Percentiles rank a stretch among this genome's conserved stretches.
These are phyloP conservation scores for Amanita polypyramis DNA, from an alignment of 768 basidiomycete genomes.

Conservation along the genomic window DNA sequence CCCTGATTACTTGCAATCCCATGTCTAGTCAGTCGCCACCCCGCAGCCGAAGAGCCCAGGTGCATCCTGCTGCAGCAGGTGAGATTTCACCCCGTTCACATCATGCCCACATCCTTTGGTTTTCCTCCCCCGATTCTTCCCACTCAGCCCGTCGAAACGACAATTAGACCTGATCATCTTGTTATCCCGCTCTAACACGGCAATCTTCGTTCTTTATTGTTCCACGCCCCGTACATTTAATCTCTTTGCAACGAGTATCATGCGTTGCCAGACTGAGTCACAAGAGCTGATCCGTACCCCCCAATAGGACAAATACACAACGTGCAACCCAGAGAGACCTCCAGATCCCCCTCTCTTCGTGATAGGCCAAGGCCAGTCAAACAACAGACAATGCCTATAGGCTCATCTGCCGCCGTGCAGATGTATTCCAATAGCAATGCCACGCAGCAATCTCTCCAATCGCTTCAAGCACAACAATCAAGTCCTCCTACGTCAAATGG, in stretches of 20 bases:
- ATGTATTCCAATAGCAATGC: conserved; percentile 31
- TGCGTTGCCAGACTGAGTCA: conserved; percentile 8
- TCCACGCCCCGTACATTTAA: too few species aligned
- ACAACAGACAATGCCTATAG: conserved; percentile 51
- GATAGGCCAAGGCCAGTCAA: conserved; percentile 47
- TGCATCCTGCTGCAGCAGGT: conserved; percentile 40
- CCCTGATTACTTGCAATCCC: conserved; percentile 20
- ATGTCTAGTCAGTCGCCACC: conserved; percentile 38
- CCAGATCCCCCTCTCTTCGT: conserved; percentile 36
- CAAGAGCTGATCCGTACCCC: conserved; percentile 16
- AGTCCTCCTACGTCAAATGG: conserved; percentile 20
- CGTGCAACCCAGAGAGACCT: conserved; percentile 34
- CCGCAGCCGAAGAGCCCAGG: conserved; percentile 42
- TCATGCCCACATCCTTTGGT: conserved; percentile 13
- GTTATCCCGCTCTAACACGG: not conserved
- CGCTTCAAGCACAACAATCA: conserved; percentile 26
- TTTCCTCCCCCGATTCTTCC: conserved; percentile 10
- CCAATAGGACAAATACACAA: conserved; percentile 29
- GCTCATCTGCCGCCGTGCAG: conserved; percentile 38
- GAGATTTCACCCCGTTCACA: conserved; percentile 13
- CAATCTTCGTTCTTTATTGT: conserved; percentile 1
- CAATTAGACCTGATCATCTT: conserved; percentile 7
- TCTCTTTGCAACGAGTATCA: conserved; percentile 8
- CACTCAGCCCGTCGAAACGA: conserved; percentile 7
- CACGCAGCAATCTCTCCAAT: conserved; percentile 29